Evolutionary conservation across 2,329 filamentous ascomycete genomes (phyloP).

Genomic region (Neonectria faginata): DNA sequence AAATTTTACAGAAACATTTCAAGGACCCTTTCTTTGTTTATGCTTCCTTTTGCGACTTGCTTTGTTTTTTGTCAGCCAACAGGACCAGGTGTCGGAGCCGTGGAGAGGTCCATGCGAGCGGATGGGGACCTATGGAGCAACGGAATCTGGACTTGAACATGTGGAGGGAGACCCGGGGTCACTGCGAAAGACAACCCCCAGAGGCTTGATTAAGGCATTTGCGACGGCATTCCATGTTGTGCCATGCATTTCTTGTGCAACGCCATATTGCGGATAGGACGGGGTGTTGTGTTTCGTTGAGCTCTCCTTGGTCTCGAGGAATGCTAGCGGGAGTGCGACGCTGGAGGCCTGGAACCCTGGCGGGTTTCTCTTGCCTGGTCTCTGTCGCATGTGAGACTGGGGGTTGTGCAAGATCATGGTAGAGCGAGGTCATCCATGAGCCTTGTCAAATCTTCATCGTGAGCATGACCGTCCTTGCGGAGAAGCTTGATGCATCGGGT

Average conservation of each 20-base stretch:
- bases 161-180: slow-evolving; percentile 30
- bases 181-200: slow-evolving; percentile 13
- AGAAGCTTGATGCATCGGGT: slow-evolving; percentile 7
- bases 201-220: slow-evolving; percentile 19
- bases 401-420: slow-evolving; percentile 12
- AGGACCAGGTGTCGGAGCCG: slow-evolving; percentile 10
- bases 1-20: slow-evolving; percentile 23
- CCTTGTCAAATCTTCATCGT: slow-evolving; percentile 2
- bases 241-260: slow-evolving; percentile 20
- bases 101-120: slow-evolving; percentile 32
- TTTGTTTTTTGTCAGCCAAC: slow-evolving; percentile 10
- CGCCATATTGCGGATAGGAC: slow-evolving; percentile 11
- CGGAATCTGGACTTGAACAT: slow-evolving; percentile 33
- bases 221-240: slow-evolving; percentile 31
- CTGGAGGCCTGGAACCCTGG: slow-evolving; percentile 6
- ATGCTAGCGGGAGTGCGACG: slow-evolving; percentile 15
- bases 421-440: not conserved
- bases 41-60: not conserved
- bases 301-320: slow-evolving; percentile 16
- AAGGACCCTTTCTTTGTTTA: slow-evolving; percentile 2
- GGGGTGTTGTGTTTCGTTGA: slow-evolving; percentile 6
- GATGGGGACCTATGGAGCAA: slow-evolving; percentile 16
- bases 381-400: slow-evolving; percentile 19
- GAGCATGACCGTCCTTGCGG: slow-evolving; percentile 12
- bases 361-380: not conserved